Evolutionary conservation across 208 protist species (phyloP).

Genomic region (Trichomonas tenax): DNA sequence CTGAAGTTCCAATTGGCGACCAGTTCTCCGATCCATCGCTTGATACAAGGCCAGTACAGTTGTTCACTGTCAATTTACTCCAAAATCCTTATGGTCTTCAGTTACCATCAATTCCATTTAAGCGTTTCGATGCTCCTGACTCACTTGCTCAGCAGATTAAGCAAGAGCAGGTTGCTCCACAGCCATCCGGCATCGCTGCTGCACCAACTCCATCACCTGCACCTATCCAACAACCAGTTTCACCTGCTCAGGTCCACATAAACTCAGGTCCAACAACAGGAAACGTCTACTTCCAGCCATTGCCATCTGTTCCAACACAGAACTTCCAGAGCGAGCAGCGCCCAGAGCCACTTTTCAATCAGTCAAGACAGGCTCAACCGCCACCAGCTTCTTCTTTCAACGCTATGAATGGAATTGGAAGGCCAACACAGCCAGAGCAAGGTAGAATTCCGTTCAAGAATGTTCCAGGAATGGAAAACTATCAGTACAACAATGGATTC

Average conservation of each 20-base stretch:
- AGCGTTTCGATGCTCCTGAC: neutral
- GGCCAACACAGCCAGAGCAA: neutral
- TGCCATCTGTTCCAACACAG: neutral
- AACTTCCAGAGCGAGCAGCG: neutral
- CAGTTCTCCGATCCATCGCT: neutral
- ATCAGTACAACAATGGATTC: neutral
- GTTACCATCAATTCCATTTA: neutral
- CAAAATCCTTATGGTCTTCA: neutral
- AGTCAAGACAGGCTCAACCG: neutral
- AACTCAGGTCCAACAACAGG: neutral
- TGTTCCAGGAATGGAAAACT: neutral
- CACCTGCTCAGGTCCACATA: neutral
- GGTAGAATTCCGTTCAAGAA: neutral
- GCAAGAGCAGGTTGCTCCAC: neutral
- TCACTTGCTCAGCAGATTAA: neutral
- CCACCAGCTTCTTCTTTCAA: neutral
- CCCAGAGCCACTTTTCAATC: neutral
- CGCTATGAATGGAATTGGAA: neutral
- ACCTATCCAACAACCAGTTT: neutral
- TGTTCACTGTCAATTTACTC: neutral
- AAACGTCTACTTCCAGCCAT: neutral
- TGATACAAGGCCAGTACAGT: neutral
- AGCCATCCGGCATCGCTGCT: neutral
- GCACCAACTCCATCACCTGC: neutral
- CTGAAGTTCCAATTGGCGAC: neutral